Evolutionary conservation across 306 rosid genomes (phyloP), one percentile per base, ranked within the genome.

Genomic region (Arachis hypogaea): DNA sequence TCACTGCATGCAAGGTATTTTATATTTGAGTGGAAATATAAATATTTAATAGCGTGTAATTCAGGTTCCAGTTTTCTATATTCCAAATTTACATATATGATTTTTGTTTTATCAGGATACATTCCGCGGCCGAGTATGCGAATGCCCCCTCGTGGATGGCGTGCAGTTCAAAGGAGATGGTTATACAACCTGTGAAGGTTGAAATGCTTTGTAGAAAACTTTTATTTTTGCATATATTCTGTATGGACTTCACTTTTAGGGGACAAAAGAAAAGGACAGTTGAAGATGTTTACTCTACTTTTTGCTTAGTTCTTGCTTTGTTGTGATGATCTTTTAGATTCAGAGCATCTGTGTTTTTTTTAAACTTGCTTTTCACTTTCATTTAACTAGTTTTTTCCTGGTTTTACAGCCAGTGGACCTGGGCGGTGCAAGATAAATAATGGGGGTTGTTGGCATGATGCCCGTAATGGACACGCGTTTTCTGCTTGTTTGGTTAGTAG

Each of bases 121-220:
- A 14, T 94, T 94, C 77, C 97, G 99, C 41, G 99, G 99, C 66
- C 88, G 99, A 86, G 93, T 94, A 71, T 94, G 99, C 55, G 93
- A 90, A 76, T 94, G 99, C 82, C 99, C 99, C 52, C 75, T 88
- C 59, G 89, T 94, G 72, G 98, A 92, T 82, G 99, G 99, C 74
- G 96, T 94, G 86, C 96, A 92, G 80, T 94, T 94, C 82, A 94
- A 92, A 86, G 99, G 99, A 85, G 99, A 94, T 82, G 99, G 99
- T 80, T 94, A 94, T 78, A 92, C 89, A 41, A 78, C 77, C 7
- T 94, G 99, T 67, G 86, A 83, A 90, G 99, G 99, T 94, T 78
- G 80, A 69, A 70, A 78, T 63, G 11, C 69, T 9, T 46, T 9
- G 1, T 7, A 43, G 8, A 28, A 59, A 14, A 14, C 60, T 47